A percentile compares a stretch with the other conserved stretches of the same genome.
Evolutionary conservation across 345 rosid species (phyloP).

Genomic region (Aquilaria yunnanensis): DNA sequence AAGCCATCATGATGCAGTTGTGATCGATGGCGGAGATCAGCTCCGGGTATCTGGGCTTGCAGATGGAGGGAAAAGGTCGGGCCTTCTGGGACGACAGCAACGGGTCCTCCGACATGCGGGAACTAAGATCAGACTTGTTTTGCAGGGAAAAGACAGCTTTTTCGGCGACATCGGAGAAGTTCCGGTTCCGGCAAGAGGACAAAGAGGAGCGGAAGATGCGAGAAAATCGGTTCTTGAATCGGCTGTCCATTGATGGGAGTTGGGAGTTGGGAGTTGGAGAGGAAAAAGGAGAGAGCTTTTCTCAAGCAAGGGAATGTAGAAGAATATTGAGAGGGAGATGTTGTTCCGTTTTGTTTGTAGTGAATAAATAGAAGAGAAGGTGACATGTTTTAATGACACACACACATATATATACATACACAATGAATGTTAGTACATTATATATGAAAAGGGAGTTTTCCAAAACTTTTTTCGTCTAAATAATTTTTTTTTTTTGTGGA

Average conservation of each 20-base stretch:
- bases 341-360: neutral
- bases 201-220: constrained; percentile 61
- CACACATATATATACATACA: too few species aligned
- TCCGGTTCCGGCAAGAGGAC: constrained; percentile 48
- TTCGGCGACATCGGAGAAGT: constrained; percentile 53
- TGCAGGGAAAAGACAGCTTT: constrained; percentile 27
- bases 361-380: neutral
- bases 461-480: too few species aligned
- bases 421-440: too few species aligned
- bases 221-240: constrained; percentile 53
- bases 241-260: constrained; percentile 45
- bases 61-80: constrained; percentile 33
- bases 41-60: constrained; percentile 29
- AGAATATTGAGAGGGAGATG: neutral
- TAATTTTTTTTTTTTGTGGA: too few species aligned
- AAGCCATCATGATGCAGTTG: constrained; percentile 21
- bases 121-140: neutral
- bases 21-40: constrained; percentile 15
- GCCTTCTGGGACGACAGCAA: constrained; percentile 19
- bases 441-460: too few species aligned
- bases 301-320: neutral
- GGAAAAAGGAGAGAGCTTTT: neutral
- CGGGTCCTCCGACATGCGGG: constrained; percentile 8
- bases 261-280: constrained; percentile 1
- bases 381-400: too few species aligned